These are phyloP conservation scores for Geosiphon pyriformis DNA, from an alignment of 192 early-diverging fungal genomes.

Conservation along the genomic window DNA sequence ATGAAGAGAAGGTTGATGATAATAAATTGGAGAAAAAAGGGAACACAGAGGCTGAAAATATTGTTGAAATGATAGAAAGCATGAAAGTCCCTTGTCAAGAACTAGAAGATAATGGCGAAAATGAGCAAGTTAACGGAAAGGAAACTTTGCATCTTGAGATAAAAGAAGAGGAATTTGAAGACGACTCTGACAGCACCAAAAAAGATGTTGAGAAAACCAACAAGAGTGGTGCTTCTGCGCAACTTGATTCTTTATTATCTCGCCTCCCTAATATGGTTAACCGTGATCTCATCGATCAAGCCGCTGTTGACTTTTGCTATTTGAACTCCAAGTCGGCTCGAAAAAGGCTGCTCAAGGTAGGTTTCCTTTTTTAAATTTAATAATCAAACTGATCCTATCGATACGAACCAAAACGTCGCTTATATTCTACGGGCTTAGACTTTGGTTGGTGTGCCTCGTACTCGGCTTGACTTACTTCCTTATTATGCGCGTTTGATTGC, in stretches of 20 bases:
- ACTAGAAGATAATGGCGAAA: conserved; percentile 25
- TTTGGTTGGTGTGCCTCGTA: conserved; percentile 72
- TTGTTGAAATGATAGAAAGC: conserved; percentile 25
- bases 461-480: conserved; percentile 79
- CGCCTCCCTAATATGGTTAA: conserved; percentile 73
- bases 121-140: conserved; percentile 5
- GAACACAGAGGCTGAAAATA: conserved; percentile 27
- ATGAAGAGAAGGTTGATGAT: conserved; percentile 38
- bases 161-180: conserved; percentile 24
- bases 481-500: conserved; percentile 90
- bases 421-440: too few relatives aligned
- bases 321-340: conserved; percentile 77
- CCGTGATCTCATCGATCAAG: conserved; percentile 79
- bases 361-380: background rate
- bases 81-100: conserved; percentile 28
- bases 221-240: conserved; percentile 34
- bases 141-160: background rate
- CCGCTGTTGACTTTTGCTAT: conserved; percentile 91
- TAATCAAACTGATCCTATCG: background rate
- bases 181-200: background rate
- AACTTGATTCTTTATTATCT: conserved; percentile 65
- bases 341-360: conserved; percentile 65
- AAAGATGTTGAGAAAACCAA: conserved; percentile 8
- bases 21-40: conserved; percentile 14
- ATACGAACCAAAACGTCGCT: too few relatives aligned